Conservation (phyloP, 2,329 filamentous ascomycete genomes). For the Thermochaetoides dissita region DNA sequence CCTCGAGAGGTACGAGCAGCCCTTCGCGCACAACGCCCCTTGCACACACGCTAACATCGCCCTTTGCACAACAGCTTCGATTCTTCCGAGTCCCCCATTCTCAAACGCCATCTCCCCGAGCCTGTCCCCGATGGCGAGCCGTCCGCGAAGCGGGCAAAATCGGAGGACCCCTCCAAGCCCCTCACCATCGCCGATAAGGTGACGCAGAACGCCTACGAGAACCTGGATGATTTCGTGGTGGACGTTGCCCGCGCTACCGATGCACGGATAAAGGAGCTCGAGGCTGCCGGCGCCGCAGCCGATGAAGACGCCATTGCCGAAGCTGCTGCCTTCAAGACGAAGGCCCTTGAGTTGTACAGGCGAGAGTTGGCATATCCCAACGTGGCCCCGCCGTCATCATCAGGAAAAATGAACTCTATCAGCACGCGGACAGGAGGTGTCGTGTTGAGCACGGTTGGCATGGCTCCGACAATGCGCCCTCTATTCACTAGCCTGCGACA, state of each 20-base stretch:
- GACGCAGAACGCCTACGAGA: constrained; percentile 36
- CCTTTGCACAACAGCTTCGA: constrained; percentile 33
- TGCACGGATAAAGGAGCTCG: constrained; percentile 32
- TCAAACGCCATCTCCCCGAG: constrained; percentile 38
- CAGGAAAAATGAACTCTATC: constrained; percentile 28
- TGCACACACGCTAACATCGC: constrained; percentile 16
- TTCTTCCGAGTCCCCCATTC: constrained; percentile 33
- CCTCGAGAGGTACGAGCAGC: constrained; percentile 26
- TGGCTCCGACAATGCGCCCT: constrained; percentile 58
- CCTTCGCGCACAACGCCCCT: background rate
- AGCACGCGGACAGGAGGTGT: too few relatives aligned
- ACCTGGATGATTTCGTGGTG: constrained; percentile 50
- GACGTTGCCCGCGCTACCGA: constrained; percentile 30
- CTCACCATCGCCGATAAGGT: constrained; percentile 41
- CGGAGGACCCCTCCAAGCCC: constrained; percentile 28
- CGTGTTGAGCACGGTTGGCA: constrained; percentile 65
- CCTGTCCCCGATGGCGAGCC: constrained; percentile 33
- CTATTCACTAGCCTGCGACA: constrained; percentile 69
- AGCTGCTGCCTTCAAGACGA: constrained; percentile 45
- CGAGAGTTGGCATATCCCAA: constrained; percentile 43
- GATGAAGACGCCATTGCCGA: constrained; percentile 27
- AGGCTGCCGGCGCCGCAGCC: constrained; percentile 19
- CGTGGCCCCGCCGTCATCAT: constrained; percentile 23
- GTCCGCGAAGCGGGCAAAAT: constrained; percentile 46
- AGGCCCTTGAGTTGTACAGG: constrained; percentile 47